Base-by-base conservation (phyloP, 805 yeast genomes). In the Pichia ethanolica region DNA sequence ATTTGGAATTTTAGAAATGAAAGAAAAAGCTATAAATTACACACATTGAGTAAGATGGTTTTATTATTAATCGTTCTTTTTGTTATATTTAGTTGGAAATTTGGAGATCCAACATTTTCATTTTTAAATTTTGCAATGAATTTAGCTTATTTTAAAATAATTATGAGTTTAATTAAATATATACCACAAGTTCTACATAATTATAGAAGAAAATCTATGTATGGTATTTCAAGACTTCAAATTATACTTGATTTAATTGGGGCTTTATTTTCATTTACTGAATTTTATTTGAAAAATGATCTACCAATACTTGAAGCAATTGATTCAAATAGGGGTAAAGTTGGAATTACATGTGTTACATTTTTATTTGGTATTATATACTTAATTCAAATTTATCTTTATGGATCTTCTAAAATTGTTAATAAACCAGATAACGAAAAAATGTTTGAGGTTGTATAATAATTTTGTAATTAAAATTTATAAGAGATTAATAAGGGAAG, bases 151-250 rank as follows among this genome's bases (percentile, higher is more conserved):
- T 68, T 71, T 53, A 76, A 76, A 59, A 69, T 76, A 20, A 52
- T 61, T 39, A 65, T 74, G 55, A 72, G 77, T 51, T 65, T 70
- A 36, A 60, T 71, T 42, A 76, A 76, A 57, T 73, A 76, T 54
- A 66, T 86, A 32, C 81, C 81, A 1, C 81, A 76, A 55, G 70
- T 75, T 4, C 48, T 63, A 35, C 68, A 69, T 59, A 75, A 75
- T 54, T 58, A 58, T 45, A 55, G 60, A 44, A 66, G 81, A 34
- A 61, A 63, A 40, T 70, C 77, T 7, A 72, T 76, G 60, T 65
- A 62, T 52, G 81, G 81, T 1, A 70, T 73, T 50, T 71, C 79
- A 5, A 68, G 65, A 37, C 47, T 61, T 13, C 71, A 73, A 38
- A 65, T 73, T 7, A 46, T 58, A 27, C 60, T 73, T 20, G 81